These are phyloP conservation scores for Sutorius eximius DNA, from an alignment of 1,284 basidiomycete species.

Conservation along the genomic window DNA sequence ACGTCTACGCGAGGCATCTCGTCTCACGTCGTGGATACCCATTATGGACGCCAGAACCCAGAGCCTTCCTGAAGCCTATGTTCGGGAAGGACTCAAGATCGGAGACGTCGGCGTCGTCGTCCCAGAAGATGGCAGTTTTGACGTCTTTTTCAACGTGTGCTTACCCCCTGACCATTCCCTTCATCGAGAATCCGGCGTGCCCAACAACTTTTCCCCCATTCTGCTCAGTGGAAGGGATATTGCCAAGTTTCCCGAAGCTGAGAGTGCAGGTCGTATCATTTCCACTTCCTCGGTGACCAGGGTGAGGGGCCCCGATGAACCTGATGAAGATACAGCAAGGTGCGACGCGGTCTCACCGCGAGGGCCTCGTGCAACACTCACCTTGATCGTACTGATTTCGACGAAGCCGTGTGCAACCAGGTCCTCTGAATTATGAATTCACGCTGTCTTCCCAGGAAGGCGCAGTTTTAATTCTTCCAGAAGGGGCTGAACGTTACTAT, in stretches of 20 bases:
- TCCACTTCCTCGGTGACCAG: conserved; percentile 11
- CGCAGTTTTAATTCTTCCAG: conserved; percentile 20
- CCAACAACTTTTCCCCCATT: conserved; percentile 12
- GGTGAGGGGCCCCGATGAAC: background rate
- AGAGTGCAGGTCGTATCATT: conserved; percentile 14
- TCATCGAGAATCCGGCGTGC: conserved; percentile 11
- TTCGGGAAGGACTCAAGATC: conserved; percentile 22
- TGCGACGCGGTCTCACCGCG: background rate
- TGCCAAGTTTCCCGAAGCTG: conserved; percentile 8
- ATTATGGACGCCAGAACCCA: conserved; percentile 30
- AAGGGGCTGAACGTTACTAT: conserved; percentile 21
- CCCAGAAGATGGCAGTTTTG: conserved; percentile 29
- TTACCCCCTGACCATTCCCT: conserved; percentile 10
- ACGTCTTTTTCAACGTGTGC: conserved; percentile 32
- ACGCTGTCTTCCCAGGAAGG: conserved; percentile 16
- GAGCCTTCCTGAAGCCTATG: conserved; percentile 22
- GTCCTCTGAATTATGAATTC: conserved; percentile 15
- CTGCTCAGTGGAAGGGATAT: conserved; percentile 8
- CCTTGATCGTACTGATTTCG: background rate
- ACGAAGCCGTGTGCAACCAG: conserved; percentile 1
- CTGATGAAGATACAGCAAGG: conserved; percentile 4
- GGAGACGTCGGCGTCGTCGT: conserved; percentile 32
- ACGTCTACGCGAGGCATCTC: conserved; percentile 13
- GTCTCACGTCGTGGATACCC: conserved; percentile 28
- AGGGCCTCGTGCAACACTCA: background rate